Percentiles rank a stretch among this genome's conserved stretches.
Conservation (phyloP, 78 protist species). For the Bodo saltans region DNA sequence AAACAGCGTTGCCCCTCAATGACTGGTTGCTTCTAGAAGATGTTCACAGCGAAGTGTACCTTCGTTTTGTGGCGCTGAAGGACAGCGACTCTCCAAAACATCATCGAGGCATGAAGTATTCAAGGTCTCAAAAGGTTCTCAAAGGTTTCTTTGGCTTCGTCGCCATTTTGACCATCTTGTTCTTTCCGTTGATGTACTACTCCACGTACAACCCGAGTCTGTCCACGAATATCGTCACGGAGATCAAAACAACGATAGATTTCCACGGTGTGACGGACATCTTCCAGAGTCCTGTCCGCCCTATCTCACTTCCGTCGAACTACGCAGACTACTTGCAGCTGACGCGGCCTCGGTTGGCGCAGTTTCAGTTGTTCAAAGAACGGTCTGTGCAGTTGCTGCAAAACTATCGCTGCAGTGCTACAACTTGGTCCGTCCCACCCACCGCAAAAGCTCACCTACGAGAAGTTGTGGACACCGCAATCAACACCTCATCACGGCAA, state of each 20-base stretch:
- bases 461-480: not conserved
- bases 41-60: not conserved
- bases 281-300: too few species aligned
- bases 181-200: constrained; percentile 48
- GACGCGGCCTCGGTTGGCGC: not conserved
- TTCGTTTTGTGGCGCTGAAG: not conserved
- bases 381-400: not conserved
- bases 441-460: not conserved
- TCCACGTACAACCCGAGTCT: constrained; percentile 34
- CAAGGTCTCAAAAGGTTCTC: not conserved
- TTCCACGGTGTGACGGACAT: too few species aligned
- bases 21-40: constrained; percentile 44
- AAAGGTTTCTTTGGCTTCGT: not conserved
- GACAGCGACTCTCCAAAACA: not conserved
- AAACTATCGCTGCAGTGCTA: not conserved
- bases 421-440: not conserved
- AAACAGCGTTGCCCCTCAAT: constrained; percentile 3
- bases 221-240: not conserved
- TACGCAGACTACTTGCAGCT: not conserved
- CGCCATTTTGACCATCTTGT: constrained; percentile 16
- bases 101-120: not conserved
- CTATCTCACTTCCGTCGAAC: too few species aligned
- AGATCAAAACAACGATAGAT: too few species aligned
- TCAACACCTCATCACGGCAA: not conserved
- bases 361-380: not conserved